A percentile compares a stretch with the other conserved stretches of the same genome.
These are phyloP conservation scores for Sarocladium kiliense DNA, from an alignment of 2,329 filamentous ascomycete genomes.

Conservation along the genomic window DNA sequence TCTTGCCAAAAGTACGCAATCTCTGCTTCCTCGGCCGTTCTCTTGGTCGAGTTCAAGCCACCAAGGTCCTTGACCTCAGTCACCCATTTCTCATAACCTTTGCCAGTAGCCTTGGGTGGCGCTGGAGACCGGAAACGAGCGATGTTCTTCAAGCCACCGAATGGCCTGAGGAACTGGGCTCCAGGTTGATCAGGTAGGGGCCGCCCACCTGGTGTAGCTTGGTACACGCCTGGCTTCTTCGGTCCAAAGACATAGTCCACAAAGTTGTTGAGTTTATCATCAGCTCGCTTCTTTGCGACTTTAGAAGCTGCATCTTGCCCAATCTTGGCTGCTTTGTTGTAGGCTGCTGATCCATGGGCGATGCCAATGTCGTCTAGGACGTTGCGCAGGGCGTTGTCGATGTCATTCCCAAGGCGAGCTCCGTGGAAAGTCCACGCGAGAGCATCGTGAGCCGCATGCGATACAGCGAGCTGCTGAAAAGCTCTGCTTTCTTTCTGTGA, in stretches of 20 bases:
- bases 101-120: slow-evolving; percentile 9
- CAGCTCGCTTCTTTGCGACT: slow-evolving; percentile 6
- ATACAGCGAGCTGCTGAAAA: slow-evolving; percentile 14
- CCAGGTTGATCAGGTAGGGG: slow-evolving; percentile 12
- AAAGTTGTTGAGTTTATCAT: slow-evolving; percentile 9
- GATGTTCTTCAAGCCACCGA: slow-evolving; percentile 12
- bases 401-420: slow-evolving; percentile 4
- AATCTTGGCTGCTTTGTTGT: slow-evolving; percentile 7
- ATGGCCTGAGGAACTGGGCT: slow-evolving; percentile 10
- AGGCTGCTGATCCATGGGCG: slow-evolving; percentile 8
- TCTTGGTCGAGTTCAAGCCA: slow-evolving; percentile 1
- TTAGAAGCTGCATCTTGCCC: slow-evolving; percentile 11
- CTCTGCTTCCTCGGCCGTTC: slow-evolving; percentile 12
- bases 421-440: slow-evolving; percentile 13
- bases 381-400: slow-evolving; percentile 10
- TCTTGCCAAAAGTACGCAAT: slow-evolving; percentile 15
- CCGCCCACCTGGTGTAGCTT: slow-evolving; percentile 4
- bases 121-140: slow-evolving; percentile 10
- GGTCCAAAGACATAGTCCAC: slow-evolving; percentile 11
- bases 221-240: slow-evolving; percentile 8
- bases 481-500: not conserved
- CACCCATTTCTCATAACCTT: slow-evolving; percentile 11
- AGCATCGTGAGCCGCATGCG: slow-evolving; percentile 13
- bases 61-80: slow-evolving; percentile 10
- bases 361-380: slow-evolving; percentile 12